Percentiles rank a stretch among this genome's conserved stretches.
Conservation (phyloP, 768 basidiomycete genomes). For the Mycena amicta region DNA sequence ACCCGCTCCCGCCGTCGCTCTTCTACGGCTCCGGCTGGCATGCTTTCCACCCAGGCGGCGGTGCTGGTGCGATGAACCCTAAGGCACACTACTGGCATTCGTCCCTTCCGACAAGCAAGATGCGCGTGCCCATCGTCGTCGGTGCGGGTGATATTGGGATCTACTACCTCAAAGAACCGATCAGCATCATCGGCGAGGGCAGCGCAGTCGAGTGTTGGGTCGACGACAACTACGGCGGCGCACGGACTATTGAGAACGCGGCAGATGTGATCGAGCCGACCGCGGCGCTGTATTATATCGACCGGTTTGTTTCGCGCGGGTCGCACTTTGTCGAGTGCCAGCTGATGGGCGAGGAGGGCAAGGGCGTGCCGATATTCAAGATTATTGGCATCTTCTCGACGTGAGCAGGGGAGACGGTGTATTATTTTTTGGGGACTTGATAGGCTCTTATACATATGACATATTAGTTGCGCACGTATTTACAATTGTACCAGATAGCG, state of each 20-base stretch:
- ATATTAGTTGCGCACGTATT: conserved; percentile 1
- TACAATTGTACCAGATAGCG: background rate
- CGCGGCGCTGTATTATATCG: conserved; percentile 83
- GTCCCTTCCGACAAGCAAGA: conserved; percentile 76
- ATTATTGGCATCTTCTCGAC: conserved; percentile 89
- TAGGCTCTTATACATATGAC: conserved; percentile 11
- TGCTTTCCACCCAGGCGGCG: conserved; percentile 64
- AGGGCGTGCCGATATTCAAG: conserved; percentile 80
- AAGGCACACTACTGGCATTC: conserved; percentile 91
- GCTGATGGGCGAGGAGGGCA: conserved; percentile 85
- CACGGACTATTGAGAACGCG: conserved; percentile 75
- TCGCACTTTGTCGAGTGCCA: conserved; percentile 94
- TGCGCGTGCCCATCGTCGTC: conserved; percentile 82
- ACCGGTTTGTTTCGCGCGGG: conserved; percentile 80
- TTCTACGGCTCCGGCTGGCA: conserved; percentile 96
- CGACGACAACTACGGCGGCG: conserved; percentile 89
- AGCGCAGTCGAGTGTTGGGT: conserved; percentile 93
- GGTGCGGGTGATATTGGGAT: conserved; percentile 92
- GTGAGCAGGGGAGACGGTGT: conserved; percentile 33
- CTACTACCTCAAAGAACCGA: conserved; percentile 83
- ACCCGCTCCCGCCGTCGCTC: conserved; percentile 90
- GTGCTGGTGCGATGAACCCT: conserved; percentile 50
- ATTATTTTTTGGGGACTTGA: background rate
- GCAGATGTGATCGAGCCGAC: conserved; percentile 62
- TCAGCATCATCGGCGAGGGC: conserved; percentile 56